Conservation (phyloP, 306 rosid genomes). For the Prunus mongolica region DNA sequence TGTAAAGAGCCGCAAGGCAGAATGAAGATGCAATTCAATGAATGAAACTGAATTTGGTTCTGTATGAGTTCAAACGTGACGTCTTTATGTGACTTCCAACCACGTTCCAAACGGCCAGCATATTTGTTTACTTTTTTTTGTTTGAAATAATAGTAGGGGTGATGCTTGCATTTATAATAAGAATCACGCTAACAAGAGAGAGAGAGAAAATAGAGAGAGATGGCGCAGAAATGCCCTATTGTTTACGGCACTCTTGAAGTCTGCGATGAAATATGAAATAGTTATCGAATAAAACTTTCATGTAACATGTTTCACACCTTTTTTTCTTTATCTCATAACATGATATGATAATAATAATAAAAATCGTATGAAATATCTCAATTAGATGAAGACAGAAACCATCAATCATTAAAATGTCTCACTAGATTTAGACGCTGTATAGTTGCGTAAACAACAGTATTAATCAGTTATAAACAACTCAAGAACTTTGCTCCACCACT, state of each 20-base stretch:
- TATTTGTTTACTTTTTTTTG: no score
- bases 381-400: not conserved
- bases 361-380: not conserved
- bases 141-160: no score
- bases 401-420: not conserved
- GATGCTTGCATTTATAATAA: no score
- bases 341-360: no score
- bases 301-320: no score
- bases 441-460: not conserved
- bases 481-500: not conserved
- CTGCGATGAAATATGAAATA: not conserved
- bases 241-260: not conserved
- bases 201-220: not conserved
- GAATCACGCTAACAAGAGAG: not conserved
- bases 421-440: conserved; percentile 6
- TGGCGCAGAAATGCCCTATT: not conserved
- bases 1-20: conserved; percentile 5
- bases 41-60: not conserved
- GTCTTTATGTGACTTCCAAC: not conserved
- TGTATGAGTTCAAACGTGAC: not conserved
- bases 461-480: not conserved
- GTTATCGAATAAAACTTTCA: no score
- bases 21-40: not conserved
- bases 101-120: not conserved
- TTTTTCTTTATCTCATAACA: no score